These are phyloP conservation scores for Prunus davidiana DNA, from an alignment of 306 rosid species.

Conservation along the genomic window DNA sequence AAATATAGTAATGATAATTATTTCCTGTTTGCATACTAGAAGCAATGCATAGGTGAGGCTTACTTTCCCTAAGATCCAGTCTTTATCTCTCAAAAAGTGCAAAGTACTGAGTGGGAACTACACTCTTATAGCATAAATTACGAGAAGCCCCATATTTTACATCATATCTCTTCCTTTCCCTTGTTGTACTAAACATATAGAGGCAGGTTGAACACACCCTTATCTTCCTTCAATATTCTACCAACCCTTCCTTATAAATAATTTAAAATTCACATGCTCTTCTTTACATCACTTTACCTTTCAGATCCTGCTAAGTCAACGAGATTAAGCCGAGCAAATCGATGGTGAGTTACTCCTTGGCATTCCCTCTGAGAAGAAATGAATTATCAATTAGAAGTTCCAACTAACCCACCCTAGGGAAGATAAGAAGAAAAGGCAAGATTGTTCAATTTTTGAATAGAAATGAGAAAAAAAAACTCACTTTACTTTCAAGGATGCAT, in stretches of 20 bases:
- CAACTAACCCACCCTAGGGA: slow-evolving; percentile 19
- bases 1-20: neutral
- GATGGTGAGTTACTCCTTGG: slow-evolving; percentile 91
- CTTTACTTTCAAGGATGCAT: slow-evolving; percentile 92
- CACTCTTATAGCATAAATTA: neutral
- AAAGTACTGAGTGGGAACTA: neutral
- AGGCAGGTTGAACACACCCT: neutral
- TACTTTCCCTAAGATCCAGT: neutral
- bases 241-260: neutral
- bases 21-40: neutral
- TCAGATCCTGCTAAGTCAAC: slow-evolving; percentile 99
- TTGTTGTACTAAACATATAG: neutral
- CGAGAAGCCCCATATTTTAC: neutral
- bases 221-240: neutral
- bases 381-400: slow-evolving; percentile 2
- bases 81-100: neutral
- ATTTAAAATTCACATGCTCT: slow-evolving; percentile 2
- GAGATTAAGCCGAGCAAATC: slow-evolving; percentile 93
- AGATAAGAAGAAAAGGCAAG: slow-evolving; percentile 2
- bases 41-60: neutral
- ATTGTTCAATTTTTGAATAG: slow-evolving; percentile 7
- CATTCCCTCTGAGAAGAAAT: slow-evolving; percentile 79
- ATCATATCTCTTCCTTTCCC: neutral
- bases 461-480: slow-evolving; percentile 25
- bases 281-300: slow-evolving; percentile 50